Evolutionary conservation across 208 protist genomes (phyloP).

Genomic region (Vickermania spadyakhi): DNA sequence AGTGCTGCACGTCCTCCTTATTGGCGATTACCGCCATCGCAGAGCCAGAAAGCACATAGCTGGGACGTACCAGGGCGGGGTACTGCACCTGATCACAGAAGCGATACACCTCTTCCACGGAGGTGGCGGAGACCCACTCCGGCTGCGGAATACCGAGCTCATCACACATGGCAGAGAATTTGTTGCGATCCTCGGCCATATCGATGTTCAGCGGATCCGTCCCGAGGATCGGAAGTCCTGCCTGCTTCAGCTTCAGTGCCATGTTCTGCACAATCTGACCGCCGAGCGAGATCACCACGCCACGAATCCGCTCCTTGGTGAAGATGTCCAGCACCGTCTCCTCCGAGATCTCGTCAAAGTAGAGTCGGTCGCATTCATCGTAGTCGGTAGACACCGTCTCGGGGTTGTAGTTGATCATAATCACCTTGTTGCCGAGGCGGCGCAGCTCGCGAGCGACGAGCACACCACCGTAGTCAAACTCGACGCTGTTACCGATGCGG

Average conservation of each 20-base stretch:
- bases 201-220: slow-evolving; percentile 96
- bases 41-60: slow-evolving; percentile 96
- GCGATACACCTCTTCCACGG: slow-evolving; percentile 77
- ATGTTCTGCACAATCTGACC: slow-evolving; percentile 99
- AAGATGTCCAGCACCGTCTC: slow-evolving; percentile 97
- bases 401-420: slow-evolving; percentile 99
- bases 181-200: slow-evolving; percentile 95
- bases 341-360: slow-evolving; percentile 98
- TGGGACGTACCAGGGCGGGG: slow-evolving; percentile 93
- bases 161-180: slow-evolving; percentile 92
- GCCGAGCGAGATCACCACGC: slow-evolving; percentile 95
- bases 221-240: slow-evolving; percentile 92
- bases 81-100: slow-evolving; percentile 91
- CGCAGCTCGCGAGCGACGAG: slow-evolving; percentile 91
- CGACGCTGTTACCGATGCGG: slow-evolving; percentile 95
- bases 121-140: slow-evolving; percentile 92
- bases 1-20: slow-evolving; percentile 86
- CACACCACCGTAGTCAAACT: slow-evolving; percentile 98
- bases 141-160: slow-evolving; percentile 94
- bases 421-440: slow-evolving; percentile 89
- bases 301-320: slow-evolving; percentile 83
- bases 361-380: slow-evolving; percentile 96
- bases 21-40: slow-evolving; percentile 96
- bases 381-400: slow-evolving; percentile 98
- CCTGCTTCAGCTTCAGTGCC: slow-evolving; percentile 87